A percentile compares a stretch with the other conserved stretches of the same genome.
Evolutionary conservation across 1,284 basidiomycete species (phyloP).

Genomic region (Ganoderma leucocontextum): DNA sequence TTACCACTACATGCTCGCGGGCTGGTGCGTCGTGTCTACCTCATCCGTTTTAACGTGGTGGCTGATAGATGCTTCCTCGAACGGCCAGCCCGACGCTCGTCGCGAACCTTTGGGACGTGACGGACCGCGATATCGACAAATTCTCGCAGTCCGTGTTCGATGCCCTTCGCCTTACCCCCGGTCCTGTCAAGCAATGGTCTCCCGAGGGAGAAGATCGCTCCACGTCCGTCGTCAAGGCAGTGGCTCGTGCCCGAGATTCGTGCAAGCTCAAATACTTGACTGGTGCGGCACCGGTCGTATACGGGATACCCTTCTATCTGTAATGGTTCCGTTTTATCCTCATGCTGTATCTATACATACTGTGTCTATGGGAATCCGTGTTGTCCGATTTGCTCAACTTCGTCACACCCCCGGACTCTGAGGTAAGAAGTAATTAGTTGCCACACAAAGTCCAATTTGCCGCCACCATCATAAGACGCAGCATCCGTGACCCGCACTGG

Average conservation of each 20-base stretch:
- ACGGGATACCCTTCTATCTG: conserved; percentile 91
- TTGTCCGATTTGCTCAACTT: conserved; percentile 1
- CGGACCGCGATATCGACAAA: conserved; percentile 96
- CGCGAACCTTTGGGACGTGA: conserved; percentile 98
- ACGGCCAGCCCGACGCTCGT: conserved; percentile 87
- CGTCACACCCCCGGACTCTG: too few species aligned
- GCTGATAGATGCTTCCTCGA: not conserved
- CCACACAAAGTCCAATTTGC: too few species aligned
- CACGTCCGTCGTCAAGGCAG: conserved; percentile 78
- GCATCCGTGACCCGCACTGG: too few species aligned
- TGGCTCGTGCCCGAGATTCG: conserved; percentile 78
- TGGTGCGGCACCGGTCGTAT: conserved; percentile 95
- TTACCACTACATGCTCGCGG: conserved; percentile 94
- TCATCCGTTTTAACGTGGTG: not conserved
- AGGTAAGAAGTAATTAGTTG: too few species aligned
- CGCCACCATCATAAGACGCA: too few species aligned
- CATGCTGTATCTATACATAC: conserved; percentile 8
- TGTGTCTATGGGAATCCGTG: not conserved
- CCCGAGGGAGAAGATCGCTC: conserved; percentile 31
- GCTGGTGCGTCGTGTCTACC: conserved; percentile 71
- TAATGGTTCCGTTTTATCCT: conserved; percentile 37
- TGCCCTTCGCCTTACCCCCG: conserved; percentile 66
- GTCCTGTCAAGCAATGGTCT: conserved; percentile 43
- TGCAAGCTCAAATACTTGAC: conserved; percentile 95
- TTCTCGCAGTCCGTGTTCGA: conserved; percentile 88